Conservation (phyloP, 2,329 filamentous ascomycete genomes). For the Aureobasidium leucospermi region DNA sequence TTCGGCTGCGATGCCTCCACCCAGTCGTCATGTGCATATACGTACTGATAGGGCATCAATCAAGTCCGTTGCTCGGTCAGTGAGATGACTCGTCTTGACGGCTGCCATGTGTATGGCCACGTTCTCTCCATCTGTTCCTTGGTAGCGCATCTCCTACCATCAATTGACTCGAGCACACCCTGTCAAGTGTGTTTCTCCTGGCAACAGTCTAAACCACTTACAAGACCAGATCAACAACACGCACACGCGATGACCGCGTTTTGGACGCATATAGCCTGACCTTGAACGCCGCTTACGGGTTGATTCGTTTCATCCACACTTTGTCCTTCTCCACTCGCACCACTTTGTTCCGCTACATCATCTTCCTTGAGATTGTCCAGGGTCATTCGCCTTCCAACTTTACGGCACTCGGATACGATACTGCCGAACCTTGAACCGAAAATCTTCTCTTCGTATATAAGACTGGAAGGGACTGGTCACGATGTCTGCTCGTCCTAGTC, state of each 20-base stretch:
- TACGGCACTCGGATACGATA: neutral
- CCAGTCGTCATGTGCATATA: neutral
- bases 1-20: neutral
- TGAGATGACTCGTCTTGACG: neutral
- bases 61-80: neutral
- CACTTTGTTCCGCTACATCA: neutral
- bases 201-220: neutral
- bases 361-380: neutral
- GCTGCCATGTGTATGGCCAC: slow-evolving; percentile 8
- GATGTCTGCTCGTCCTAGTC: neutral
- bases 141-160: slow-evolving; percentile 2
- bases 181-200: slow-evolving; percentile 9
- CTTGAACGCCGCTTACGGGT: neutral
- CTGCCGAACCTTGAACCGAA: neutral
- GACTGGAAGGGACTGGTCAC: neutral
- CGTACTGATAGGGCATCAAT: neutral
- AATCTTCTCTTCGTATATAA: neutral
- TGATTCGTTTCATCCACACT: neutral
- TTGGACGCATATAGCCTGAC: neutral
- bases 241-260: neutral
- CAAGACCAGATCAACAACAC: neutral
- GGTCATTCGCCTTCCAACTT: neutral
- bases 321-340: neutral
- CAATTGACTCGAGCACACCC: neutral
- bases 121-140: neutral